phyloP scores from a whole-genome alignment of 208 protist genomes.

The Eutreptiella sp. region DNA sequence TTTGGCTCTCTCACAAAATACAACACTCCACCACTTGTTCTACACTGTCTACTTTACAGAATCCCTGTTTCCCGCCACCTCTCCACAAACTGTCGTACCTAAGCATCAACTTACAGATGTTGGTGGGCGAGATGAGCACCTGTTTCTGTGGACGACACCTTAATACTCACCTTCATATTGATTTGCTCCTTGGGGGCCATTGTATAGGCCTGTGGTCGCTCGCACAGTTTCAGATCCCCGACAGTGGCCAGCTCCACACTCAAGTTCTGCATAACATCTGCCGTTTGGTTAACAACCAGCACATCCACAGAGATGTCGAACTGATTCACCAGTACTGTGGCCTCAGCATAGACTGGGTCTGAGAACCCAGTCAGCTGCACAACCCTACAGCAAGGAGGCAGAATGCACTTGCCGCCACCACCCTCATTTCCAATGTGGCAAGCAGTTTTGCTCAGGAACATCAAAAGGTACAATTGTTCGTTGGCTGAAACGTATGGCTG shows the following conservation, averaged over 20 bases:
- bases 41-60: too few relatives aligned
- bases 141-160: conserved; percentile 93
- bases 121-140: conserved; percentile 47
- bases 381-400: too few relatives aligned
- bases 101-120: too few relatives aligned
- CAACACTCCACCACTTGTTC: too few relatives aligned
- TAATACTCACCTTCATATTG: conserved; percentile 86
- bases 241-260: conserved; percentile 91
- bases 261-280: conserved; percentile 84
- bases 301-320: conserved; percentile 95
- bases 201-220: conserved; percentile 86
- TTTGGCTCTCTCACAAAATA: too few relatives aligned
- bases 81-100: too few relatives aligned
- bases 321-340: conserved; percentile 89
- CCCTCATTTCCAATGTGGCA: too few relatives aligned
- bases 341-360: conserved; percentile 95
- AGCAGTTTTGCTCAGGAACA: too few relatives aligned
- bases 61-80: too few relatives aligned
- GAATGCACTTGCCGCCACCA: too few relatives aligned
- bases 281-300: conserved; percentile 86
- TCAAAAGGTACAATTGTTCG: too few relatives aligned
- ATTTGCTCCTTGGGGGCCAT: conserved; percentile 72
- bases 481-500: too few relatives aligned
- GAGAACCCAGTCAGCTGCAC: conserved; percentile 89
- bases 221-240: conserved; percentile 93